Evolutionary conservation across 352 stramenopile genomes (phyloP), one percentile per base, ranked within the genome.

Genomic region (Globisporangium ultimum): DNA sequence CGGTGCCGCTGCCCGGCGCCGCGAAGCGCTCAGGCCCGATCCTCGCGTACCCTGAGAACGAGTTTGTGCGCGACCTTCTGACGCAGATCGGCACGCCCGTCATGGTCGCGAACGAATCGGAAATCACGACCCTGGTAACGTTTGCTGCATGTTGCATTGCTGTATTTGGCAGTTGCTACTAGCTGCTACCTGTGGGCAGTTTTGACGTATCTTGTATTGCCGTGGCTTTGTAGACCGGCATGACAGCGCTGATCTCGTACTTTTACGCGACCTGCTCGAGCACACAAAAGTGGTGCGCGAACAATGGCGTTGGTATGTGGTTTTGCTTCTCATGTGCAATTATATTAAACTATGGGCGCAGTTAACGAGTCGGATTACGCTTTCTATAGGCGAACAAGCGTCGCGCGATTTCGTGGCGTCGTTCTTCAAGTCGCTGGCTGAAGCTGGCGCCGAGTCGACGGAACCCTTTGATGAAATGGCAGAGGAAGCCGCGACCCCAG

Each of bases 261-360:
- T 95, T 92, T 55, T 95, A 95, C 71, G 83, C 86, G 18, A 95
- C 83, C 18, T 95, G 86, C 54, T 80, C 81, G 49, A 91, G 71
- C 51, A 80, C 82, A 18, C 86, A 95, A 55, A 78, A 89, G 68
- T 95, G 86, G 86, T 93, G 84, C 66, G 78, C 91, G 55, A 87
- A 72, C 65, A 95, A 95, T 63, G 86, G 86, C 50, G 86, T 95
- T 45, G 82, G 81, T 91, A 74, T 36, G 78, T 86, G 2, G 2
- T 34, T n/a, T 54, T 1, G 24, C 48, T 54, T 48, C 13, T 4
- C 38, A 13, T 55, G 38, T 59, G 12, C 11, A n/a, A 24, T 7
- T 46, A 28, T 28, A 5, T 41, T 58, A n/a, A 46, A 14, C 1
- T 6, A 22, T 36, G 28, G 28, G 7, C 5, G 4, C 1, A 36